phyloP scores from a whole-genome alignment of 2,329 filamentous ascomycete genomes.

The Endoconidiophora laricicola region DNA sequence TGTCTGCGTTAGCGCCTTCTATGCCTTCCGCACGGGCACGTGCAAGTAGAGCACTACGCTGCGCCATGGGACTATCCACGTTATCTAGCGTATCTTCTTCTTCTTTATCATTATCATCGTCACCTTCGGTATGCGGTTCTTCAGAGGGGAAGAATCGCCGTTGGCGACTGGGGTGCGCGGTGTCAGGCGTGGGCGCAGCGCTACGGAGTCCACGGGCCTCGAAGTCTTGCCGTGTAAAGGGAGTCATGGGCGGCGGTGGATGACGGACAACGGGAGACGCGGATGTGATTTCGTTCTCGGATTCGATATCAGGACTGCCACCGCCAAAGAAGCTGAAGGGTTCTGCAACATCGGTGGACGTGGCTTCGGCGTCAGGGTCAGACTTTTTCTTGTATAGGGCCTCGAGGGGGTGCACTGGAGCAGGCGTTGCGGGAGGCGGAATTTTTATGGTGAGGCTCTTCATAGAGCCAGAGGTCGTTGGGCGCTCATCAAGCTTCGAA shows the following conservation, averaged over 20 bases:
- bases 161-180: conserved; percentile 53
- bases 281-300: conserved; percentile 16
- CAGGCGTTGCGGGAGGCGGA: conserved; percentile 28
- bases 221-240: conserved; percentile 64
- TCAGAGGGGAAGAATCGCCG: conserved; percentile 41
- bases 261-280: conserved; percentile 11
- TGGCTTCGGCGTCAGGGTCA: conserved; percentile 20
- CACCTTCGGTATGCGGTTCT: conserved; percentile 29
- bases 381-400: conserved; percentile 63
- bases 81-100: conserved; percentile 17
- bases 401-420: conserved; percentile 67
- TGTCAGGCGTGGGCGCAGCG: conserved; percentile 88
- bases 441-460: conserved; percentile 39
- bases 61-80: conserved; percentile 3
- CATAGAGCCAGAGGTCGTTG: conserved; percentile 34
- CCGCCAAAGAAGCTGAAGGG: conserved; percentile 63
- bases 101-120: conserved; percentile 20
- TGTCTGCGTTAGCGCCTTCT: conserved; percentile 14
- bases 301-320: conserved; percentile 28
- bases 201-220: conserved; percentile 62
- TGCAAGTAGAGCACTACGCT: not conserved
- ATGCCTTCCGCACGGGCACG: conserved; percentile 16
- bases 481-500: conserved; percentile 16
- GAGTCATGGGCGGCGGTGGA: conserved; percentile 51
- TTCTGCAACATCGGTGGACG: conserved; percentile 24